Evolutionary conservation across 2,329 filamentous ascomycete genomes (phyloP).

Genomic region (Talaromyces sp.): DNA sequence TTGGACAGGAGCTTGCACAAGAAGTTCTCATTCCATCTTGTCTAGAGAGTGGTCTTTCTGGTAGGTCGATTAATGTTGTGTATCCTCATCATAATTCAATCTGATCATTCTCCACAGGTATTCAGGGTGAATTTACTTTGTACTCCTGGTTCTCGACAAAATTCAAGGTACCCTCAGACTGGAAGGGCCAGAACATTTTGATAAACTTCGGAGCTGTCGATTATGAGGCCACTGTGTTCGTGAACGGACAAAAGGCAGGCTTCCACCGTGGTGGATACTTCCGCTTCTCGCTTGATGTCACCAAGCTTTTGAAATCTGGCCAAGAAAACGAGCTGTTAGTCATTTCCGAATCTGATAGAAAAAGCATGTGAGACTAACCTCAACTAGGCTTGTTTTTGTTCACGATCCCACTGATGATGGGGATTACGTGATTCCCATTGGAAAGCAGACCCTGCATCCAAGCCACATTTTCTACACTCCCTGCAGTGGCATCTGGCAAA

Average conservation of each 20-base stretch:
- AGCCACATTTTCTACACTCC: slow-evolving; percentile 68
- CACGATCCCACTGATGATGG: slow-evolving; percentile 67
- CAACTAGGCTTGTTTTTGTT: slow-evolving; percentile 62
- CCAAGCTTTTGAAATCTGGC: slow-evolving; percentile 45
- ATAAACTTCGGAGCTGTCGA: slow-evolving; percentile 57
- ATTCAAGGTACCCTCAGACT: slow-evolving; percentile 51
- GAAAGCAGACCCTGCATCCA: slow-evolving; percentile 63
- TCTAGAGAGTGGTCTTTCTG: slow-evolving; percentile 57
- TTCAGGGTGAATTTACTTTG: slow-evolving; percentile 42
- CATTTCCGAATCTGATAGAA: not conserved
- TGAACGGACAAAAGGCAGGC: slow-evolving; percentile 58
- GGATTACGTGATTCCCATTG: slow-evolving; percentile 62
- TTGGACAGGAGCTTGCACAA: slow-evolving; percentile 44
- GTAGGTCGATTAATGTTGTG: slow-evolving; percentile 24
- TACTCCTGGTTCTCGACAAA: slow-evolving; percentile 54
- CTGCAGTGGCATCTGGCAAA: slow-evolving; percentile 75
- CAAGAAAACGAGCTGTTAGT: slow-evolving; percentile 59
- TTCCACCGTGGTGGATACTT: slow-evolving; percentile 65
- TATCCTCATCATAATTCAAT: not conserved
- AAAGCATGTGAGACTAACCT: not conserved
- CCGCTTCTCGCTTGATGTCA: slow-evolving; percentile 63
- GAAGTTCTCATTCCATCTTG: slow-evolving; percentile 58
- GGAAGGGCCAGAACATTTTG: slow-evolving; percentile 46
- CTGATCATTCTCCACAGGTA: slow-evolving; percentile 24
- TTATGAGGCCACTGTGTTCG: slow-evolving; percentile 58